Percentiles rank a stretch among this genome's conserved stretches.
Conservation (phyloP, 1,139 yeast genomes). For the Diutina ranongensis region DNA sequence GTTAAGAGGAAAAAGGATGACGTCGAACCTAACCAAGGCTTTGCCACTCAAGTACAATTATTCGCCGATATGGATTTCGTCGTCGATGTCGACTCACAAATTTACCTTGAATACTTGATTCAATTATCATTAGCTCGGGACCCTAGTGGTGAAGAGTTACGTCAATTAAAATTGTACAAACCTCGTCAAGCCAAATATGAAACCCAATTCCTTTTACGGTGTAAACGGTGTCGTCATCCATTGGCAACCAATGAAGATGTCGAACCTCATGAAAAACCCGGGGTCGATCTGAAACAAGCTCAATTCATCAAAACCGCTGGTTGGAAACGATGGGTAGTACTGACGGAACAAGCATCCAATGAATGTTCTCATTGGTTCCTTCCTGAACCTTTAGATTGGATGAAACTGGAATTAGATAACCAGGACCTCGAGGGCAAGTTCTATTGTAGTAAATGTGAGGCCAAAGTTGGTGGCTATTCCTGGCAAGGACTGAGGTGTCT, state of each 20-base stretch:
- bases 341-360: conserved; percentile 41
- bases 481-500: conserved; percentile 96
- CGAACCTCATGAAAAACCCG: conserved; percentile 52
- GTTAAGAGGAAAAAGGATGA: conserved; percentile 48
- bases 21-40: conserved; percentile 70
- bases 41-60: conserved; percentile 56
- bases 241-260: conserved; percentile 40
- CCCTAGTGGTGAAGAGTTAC: conserved; percentile 16
- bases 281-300: conserved; percentile 47
- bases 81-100: conserved; percentile 15
- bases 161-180: background rate
- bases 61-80: conserved; percentile 30
- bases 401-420: conserved; percentile 64
- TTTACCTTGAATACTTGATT: conserved; percentile 19
- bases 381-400: conserved; percentile 84
- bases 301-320: conserved; percentile 52
- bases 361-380: conserved; percentile 73
- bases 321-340: conserved; percentile 44
- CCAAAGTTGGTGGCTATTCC: conserved; percentile 80
- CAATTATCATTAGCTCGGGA: conserved; percentile 18
- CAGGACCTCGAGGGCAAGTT: conserved; percentile 78
- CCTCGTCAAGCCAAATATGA: conserved; percentile 13
- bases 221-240: conserved; percentile 57
- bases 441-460: conserved; percentile 69
- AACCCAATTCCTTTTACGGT: conserved; percentile 28